Evolutionary conservation across 2,329 filamentous ascomycete species (phyloP).

Genomic region (Penicillium sp.): DNA sequence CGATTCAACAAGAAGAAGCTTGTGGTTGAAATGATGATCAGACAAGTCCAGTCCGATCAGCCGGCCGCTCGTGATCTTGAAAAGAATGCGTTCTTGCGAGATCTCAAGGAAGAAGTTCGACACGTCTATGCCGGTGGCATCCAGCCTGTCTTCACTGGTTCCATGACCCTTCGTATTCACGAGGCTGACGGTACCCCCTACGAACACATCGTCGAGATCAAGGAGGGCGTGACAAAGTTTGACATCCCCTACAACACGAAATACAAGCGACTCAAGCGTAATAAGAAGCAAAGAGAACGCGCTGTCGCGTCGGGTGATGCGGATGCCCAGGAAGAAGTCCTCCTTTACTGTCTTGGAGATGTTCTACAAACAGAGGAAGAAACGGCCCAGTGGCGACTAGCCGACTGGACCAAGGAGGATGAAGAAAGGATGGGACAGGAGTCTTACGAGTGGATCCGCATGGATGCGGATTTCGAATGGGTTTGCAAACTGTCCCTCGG

Average conservation of each 20-base stretch:
- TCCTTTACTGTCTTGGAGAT: conserved; percentile 89
- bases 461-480: conserved; percentile 99
- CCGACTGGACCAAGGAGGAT: conserved; percentile 85
- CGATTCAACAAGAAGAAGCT: conserved; percentile 97
- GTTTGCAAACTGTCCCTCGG: conserved; percentile 78
- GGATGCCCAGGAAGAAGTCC: conserved; percentile 72
- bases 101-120: conserved; percentile 75
- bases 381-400: conserved; percentile 75
- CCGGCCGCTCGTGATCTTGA: conserved; percentile 59
- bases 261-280: conserved; percentile 94
- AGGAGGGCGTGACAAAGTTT: conserved; percentile 78
- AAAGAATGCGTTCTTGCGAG: conserved; percentile 75
- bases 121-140: conserved; percentile 67
- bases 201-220: conserved; percentile 95
- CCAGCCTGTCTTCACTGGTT: conserved; percentile 83
- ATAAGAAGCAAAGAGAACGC: conserved; percentile 76
- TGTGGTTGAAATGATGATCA: conserved; percentile 86
- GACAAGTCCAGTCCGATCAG: conserved; percentile 67
- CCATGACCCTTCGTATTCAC: conserved; percentile 97
- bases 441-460: conserved; percentile 97
- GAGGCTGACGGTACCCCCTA: conserved; percentile 98
- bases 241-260: conserved; percentile 99
- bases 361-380: conserved; percentile 82
- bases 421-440: conserved; percentile 92
- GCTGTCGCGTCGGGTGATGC: conserved; percentile 62